These are phyloP conservation scores for Diaporthe batatas DNA, from an alignment of 2,329 filamentous ascomycete species.

Conservation along the genomic window DNA sequence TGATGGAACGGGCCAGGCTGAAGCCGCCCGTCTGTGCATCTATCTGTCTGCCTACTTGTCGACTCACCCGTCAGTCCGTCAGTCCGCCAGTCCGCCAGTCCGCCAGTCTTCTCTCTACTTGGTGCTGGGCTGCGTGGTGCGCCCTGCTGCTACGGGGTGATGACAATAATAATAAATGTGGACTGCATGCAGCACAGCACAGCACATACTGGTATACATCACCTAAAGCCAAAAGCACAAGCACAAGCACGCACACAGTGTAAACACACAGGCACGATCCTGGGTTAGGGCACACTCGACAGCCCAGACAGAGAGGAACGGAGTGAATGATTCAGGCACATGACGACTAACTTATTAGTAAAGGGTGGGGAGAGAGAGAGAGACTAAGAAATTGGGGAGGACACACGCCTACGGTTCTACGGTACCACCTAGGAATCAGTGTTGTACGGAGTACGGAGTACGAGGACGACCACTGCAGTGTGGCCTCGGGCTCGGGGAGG, in stretches of 20 bases:
- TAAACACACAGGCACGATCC: not conserved
- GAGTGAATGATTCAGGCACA: constrained; percentile 5
- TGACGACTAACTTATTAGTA: not conserved
- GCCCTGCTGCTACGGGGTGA: constrained; percentile 7
- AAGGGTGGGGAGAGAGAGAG: too few relatives aligned
- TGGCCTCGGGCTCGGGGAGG: constrained; percentile 17
- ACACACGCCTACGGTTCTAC: too few relatives aligned
- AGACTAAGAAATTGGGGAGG: not conserved
- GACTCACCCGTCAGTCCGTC: not conserved
- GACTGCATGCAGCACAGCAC: not conserved
- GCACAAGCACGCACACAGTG: not conserved
- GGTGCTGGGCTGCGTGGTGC: not conserved
- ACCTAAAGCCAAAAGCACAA: not conserved
- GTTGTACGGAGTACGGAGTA: not conserved
- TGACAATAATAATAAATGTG: constrained; percentile 16
- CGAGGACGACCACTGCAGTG: not conserved
- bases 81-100: not conserved
- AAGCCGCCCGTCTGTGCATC: constrained; percentile 25
- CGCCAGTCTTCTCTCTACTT: not conserved
- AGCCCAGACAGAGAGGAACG: not conserved
- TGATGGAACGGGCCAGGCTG: constrained; percentile 32
- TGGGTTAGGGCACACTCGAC: not conserved
- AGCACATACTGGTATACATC: not conserved
- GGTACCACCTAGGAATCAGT: too few relatives aligned
- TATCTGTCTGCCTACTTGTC: constrained; percentile 11